Conservation (phyloP, 768 basidiomycete genomes). For the Pleurotus pulmonarius region DNA sequence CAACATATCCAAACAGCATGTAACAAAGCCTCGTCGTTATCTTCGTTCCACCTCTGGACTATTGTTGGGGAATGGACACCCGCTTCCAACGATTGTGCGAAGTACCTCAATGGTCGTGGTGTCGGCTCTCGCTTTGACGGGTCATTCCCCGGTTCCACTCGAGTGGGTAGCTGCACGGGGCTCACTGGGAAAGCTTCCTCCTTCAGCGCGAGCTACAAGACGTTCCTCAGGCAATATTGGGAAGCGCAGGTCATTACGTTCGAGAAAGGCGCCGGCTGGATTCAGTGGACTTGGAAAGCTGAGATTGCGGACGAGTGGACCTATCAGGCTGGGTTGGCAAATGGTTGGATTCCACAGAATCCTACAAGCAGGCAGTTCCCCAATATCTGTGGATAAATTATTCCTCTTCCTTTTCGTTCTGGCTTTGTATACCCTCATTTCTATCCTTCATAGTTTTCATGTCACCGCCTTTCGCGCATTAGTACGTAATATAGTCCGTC, state of each 20-base stretch:
- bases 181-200: constrained; percentile 70
- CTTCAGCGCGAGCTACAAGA: constrained; percentile 78
- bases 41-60: constrained; percentile 65
- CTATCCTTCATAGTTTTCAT: no score
- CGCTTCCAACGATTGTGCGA: constrained; percentile 73
- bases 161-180: constrained; percentile 71
- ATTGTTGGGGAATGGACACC: constrained; percentile 89
- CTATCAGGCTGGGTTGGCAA: constrained; percentile 73
- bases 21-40: constrained; percentile 36
- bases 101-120: constrained; percentile 83
- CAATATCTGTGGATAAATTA: constrained; percentile 50
- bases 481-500: no score
- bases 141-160: constrained; percentile 55
- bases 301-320: constrained; percentile 88
- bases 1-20: constrained; percentile 67
- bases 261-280: constrained; percentile 68
- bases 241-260: constrained; percentile 79
- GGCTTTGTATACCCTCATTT: no score
- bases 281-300: constrained; percentile 84
- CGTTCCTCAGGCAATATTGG: constrained; percentile 77
- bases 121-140: constrained; percentile 66
- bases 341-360: constrained; percentile 81
- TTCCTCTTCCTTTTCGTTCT: no score
- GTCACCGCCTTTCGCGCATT: no score
- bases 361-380: constrained; percentile 50